These are phyloP conservation scores for Dryas drummondii DNA, from an alignment of 306 rosid genomes.

Conservation along the genomic window DNA sequence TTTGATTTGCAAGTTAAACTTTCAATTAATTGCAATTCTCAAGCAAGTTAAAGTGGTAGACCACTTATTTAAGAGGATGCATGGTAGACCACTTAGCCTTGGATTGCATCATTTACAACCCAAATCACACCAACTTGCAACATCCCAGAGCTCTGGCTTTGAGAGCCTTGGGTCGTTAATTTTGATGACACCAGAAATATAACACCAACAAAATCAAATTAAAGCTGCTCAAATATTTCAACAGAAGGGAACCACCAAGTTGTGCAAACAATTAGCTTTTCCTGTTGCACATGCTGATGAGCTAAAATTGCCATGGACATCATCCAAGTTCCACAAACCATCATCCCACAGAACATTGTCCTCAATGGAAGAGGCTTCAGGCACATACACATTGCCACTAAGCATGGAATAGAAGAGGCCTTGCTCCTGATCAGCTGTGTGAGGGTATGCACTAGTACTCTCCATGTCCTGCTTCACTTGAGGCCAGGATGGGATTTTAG, in stretches of 20 bases:
- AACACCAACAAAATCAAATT: background rate
- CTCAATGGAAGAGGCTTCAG: constrained; percentile 39
- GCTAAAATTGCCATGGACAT: constrained; percentile 48
- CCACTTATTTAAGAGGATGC: constrained; percentile 11
- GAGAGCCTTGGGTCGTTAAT: background rate
- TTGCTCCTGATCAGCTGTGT: constrained; percentile 47
- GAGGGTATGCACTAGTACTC: constrained; percentile 25
- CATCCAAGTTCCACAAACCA: constrained; percentile 77
- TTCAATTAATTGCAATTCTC: background rate
- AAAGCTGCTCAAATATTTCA: constrained; percentile 11
- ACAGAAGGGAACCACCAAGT: constrained; percentile 64
- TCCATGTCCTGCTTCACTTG: constrained; percentile 47
- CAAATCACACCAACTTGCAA: constrained; percentile 31
- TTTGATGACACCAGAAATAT: constrained; percentile 5
- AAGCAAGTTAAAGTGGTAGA: constrained; percentile 19
- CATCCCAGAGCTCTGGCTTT: constrained; percentile 19
- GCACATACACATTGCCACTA: constrained; percentile 31
- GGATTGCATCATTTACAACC: constrained; percentile 36
- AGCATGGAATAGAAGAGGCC: constrained; percentile 45
- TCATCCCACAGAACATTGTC: constrained; percentile 61
- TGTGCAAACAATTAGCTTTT: constrained; percentile 42
- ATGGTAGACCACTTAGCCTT: background rate
- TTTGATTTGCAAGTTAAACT: background rate
- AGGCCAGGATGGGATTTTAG: constrained; percentile 31
- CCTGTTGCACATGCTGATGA: constrained; percentile 37